phyloP scores from a whole-genome alignment of 768 basidiomycete genomes.

The Crepidotus variabilis region DNA sequence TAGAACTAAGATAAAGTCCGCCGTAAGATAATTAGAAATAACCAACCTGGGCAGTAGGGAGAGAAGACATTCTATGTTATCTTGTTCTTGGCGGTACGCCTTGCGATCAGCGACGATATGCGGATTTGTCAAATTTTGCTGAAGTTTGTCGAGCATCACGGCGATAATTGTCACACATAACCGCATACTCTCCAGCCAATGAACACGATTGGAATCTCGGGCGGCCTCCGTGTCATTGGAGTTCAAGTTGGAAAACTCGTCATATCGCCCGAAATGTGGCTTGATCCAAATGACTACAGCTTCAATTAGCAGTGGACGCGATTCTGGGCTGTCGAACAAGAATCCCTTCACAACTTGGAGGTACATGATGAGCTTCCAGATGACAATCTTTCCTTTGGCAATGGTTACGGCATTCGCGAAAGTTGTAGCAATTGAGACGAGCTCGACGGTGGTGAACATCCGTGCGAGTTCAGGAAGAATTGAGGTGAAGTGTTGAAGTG shows the following conservation, averaged over 20 bases:
- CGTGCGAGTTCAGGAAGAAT: slow-evolving; percentile 85
- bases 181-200: slow-evolving; percentile 89
- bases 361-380: slow-evolving; percentile 94
- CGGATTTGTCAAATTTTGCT: slow-evolving; percentile 73
- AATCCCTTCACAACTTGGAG: slow-evolving; percentile 87
- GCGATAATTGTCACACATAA: slow-evolving; percentile 86
- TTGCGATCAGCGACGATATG: slow-evolving; percentile 56
- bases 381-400: slow-evolving; percentile 81
- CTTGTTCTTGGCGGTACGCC: slow-evolving; percentile 75
- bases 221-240: slow-evolving; percentile 62
- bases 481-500: slow-evolving; percentile 89
- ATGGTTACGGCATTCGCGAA: slow-evolving; percentile 82
- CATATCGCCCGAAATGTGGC: slow-evolving; percentile 89
- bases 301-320: slow-evolving; percentile 78
- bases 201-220: slow-evolving; percentile 72
- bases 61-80: slow-evolving; percentile 85
- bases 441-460: slow-evolving; percentile 76
- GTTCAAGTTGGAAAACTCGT: slow-evolving; percentile 68
- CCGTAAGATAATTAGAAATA: neutral
- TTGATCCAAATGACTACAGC: slow-evolving; percentile 92
- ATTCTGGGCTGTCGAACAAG: slow-evolving; percentile 78
- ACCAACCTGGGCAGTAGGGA: slow-evolving; percentile 78
- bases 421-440: slow-evolving; percentile 80
- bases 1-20: neutral
- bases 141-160: slow-evolving; percentile 86